Base-by-base conservation (phyloP, 495 filamentous ascomycete genomes). In the Aspergillus olivimuriae region DNA sequence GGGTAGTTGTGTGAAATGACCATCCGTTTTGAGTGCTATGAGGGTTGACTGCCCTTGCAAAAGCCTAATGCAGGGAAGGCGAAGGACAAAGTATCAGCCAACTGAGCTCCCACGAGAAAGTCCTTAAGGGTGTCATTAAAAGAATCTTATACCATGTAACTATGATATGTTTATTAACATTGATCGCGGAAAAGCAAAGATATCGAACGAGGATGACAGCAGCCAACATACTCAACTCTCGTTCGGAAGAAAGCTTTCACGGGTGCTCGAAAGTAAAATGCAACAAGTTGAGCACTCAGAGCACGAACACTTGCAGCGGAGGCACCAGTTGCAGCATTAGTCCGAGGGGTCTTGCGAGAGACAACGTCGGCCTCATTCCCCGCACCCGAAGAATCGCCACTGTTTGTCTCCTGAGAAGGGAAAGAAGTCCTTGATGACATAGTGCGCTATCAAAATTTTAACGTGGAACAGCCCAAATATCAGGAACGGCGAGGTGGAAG, bases 201-300 rank as follows among this genome's bases (percentile, higher is more conserved):
- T n/a, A n/a, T n/a, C n/a, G n/a, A n/a, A n/a, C n/a, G n/a, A n/a
- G n/a, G n/a, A 40, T 31, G 34, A 41, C 24, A 64, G 48, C 24
- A 44, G 63, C 48, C 24, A 41, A 74, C 62, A 73, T 84, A 95
- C 73, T 95, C 89, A 49, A 95, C 87, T 41, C 89, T 70, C 3
- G 83, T 88, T 40, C 85, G 77, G 60, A 95, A 91, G 61, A 95
- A 95, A 3, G 87, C 83, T 60, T 94, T 94, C 21, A 87, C 81
- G 2, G 89, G 89, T 2, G 87, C 86, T 45, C 89, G 71, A 53
- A 94, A 95, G 61, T 92, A 95, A 52, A 94, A 94, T 18, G 88
- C 81, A 32, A 94, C 72, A 36, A 83, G 61, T 52, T 89, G 86
- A 3, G 87, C 80, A 52, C 80, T 86, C 43, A 94, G 55, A 19